Conservation (phyloP, 768 basidiomycete genomes). For the Boletus sp. region DNA sequence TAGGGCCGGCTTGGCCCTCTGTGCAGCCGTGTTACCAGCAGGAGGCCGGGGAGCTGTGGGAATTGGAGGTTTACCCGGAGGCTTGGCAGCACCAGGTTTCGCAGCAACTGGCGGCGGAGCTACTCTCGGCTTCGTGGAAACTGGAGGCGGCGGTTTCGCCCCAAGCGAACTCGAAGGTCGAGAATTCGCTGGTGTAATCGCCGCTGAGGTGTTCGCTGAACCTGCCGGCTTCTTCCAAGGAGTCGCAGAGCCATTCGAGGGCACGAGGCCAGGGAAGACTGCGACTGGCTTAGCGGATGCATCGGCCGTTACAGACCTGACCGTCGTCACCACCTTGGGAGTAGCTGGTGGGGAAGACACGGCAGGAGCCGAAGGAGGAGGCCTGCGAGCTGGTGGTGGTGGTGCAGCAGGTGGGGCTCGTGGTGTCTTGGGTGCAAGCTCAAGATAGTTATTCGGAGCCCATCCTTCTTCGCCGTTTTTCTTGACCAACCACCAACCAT, state of each 20-base stretch:
- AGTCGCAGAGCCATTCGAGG: conserved; percentile 64
- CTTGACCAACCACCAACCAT: conserved; percentile 98
- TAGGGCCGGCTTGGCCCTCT: conserved; percentile 42
- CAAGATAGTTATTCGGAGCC: conserved; percentile 94
- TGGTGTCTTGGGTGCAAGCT: conserved; percentile 67
- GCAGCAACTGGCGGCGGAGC: conserved; percentile 54
- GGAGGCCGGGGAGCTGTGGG: conserved; percentile 56
- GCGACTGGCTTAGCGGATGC: conserved; percentile 73
- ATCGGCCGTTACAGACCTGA: conserved; percentile 52
- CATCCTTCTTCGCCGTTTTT: conserved; percentile 83
- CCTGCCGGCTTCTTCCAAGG: conserved; percentile 68
- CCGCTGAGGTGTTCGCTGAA: conserved; percentile 33
- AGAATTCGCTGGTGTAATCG: conserved; percentile 45
- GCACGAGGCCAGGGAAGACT: conserved; percentile 75
- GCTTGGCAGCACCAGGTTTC: conserved; percentile 52
- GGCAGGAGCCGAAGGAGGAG: conserved; percentile 44
- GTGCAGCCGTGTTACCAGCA: conserved; percentile 34
- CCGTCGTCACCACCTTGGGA: conserved; percentile 34
- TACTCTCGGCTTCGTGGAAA: conserved; percentile 64
- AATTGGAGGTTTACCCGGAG: conserved; percentile 59
- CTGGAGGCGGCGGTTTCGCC: conserved; percentile 55
- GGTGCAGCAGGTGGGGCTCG: conserved; percentile 67
- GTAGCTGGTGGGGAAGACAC: conserved; percentile 34
- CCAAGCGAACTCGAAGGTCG: conserved; percentile 51
- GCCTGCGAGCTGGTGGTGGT: conserved; percentile 56